Conservation (phyloP, 768 basidiomycete species). For the Suillus bovinus region DNA sequence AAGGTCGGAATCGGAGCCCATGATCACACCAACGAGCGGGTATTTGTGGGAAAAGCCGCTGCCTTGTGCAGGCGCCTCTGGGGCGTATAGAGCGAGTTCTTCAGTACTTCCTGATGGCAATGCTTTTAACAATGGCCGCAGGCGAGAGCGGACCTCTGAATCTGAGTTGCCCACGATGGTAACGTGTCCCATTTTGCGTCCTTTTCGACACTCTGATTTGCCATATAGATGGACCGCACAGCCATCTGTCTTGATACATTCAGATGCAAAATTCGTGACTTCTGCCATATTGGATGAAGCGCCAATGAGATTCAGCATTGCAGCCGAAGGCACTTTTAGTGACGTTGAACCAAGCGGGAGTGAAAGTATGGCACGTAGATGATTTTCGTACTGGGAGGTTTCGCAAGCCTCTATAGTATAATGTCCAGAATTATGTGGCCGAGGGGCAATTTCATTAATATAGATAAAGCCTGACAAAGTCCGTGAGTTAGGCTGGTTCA, state of each 20-base stretch:
- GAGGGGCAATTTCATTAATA: conserved; percentile 96
- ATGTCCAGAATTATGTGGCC: conserved; percentile 98
- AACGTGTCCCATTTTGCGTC: conserved; percentile 97
- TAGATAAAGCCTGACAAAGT: conserved; percentile 60
- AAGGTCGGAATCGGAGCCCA: conserved; percentile 99
- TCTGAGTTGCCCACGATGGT: conserved; percentile 86
- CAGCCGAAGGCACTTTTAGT: conserved; percentile 83
- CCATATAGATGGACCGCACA: conserved; percentile 90
- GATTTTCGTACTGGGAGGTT: conserved; percentile 97
- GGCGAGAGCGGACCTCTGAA: conserved; percentile 62
- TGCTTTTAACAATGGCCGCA: conserved; percentile 73
- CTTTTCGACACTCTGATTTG: conserved; percentile 86
- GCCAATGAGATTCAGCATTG: conserved; percentile 97
- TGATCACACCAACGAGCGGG: conserved; percentile 91
- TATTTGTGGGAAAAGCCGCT: conserved; percentile 59
- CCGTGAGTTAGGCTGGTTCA: background rate
- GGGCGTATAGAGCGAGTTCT: conserved; percentile 57
- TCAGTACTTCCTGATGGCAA: conserved; percentile 47
- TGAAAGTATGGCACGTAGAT: conserved; percentile 89
- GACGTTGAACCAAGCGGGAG: conserved; percentile 88
- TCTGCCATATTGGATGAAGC: conserved; percentile 63
- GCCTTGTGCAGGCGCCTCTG: conserved; percentile 42
- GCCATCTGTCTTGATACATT: conserved; percentile 70
- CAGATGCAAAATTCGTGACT: conserved; percentile 53
- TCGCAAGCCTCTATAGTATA: conserved; percentile 98